Base-by-base conservation (phyloP, 257 asterid genomes). In the Galeopsis tetrahit region DNA sequence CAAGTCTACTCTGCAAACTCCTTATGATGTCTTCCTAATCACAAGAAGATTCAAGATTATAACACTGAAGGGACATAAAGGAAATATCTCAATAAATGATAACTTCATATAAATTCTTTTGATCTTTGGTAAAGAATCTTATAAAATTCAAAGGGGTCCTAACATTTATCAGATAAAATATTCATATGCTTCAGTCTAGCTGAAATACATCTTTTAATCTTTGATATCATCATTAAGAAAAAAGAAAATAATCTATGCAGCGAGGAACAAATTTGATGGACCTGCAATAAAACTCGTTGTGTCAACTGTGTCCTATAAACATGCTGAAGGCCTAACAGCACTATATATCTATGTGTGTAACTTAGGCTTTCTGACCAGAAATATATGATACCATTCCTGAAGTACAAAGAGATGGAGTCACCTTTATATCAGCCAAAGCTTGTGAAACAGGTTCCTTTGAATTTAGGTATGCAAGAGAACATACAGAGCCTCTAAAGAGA, bases 341-440 rank as follows among this genome's bases (percentile, higher is more conserved):
- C 28, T 21, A 21, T 21, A 21, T 21, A 21, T 21, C 28, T 21
- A 21, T 21, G 28, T 21, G 28, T 21, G 28, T 21, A 38, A 48
- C 35, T 15, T 46, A 56, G 67, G 61, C 58, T 13, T 31, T 64
- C 74, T 33, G 43, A 66, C 13, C 66, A 75, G 14, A 55, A 15
- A 9, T 28, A 33, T 69, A 46, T 49, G 28, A 49, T 49, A 49
- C n/a, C 21, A 14, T 44, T 46, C 55, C 70, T 63, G 66, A 69
- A 60, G 36, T 52, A 63, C 32, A 58, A 43, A 70, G 38, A 78
- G 62, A 75, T 35, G 59, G 35, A 68, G 44, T 57, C 87, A 95
- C 99, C 98, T 95, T 95, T 68, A 95, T 87, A 67, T 92, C 96
- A 75, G 82, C 67, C 84, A 92, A 83, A 82, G 95, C 93, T 82